Evolutionary conservation across 2,329 filamentous ascomycete species (phyloP), one percentile per base, ranked within the genome.

Genomic region (Fusarium pseudonygamai): DNA sequence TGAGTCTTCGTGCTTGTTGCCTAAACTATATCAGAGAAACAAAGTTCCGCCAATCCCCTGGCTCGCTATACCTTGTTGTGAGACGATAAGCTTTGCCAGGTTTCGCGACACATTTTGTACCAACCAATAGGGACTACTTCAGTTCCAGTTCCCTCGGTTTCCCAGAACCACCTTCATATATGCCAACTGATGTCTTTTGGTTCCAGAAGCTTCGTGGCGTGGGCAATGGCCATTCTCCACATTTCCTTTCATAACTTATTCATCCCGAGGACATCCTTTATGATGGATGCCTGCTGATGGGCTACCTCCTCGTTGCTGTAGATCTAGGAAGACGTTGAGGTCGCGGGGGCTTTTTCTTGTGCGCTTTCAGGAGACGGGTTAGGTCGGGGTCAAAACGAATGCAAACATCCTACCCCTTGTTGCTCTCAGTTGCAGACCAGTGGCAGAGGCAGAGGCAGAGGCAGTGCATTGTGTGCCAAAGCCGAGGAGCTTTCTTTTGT

Each of bases 311-410:
- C 3, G 6, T 15, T 11, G 4, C 11, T 11, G 5, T 24, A 11
- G 6, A 3, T 13, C 3, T 32, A 3, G 7, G 10, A n/a, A 5
- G 1, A 7, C 6, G 0, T 22, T 22, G 3, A 16, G 9, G 12
- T 24, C 3, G 3, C 3, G 3, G 11, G 8, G 3, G 6, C 16
- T 20, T 20, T 30, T 24, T 24, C 7, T 22, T 24, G 16, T 6
- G 22, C 7, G 11, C 16, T 24, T 10, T 16, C 12, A 14, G 9
- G 24, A 11, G 12, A 16, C 12, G 8, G 6, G 7, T 13, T 34
- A 10, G 16, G 47, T 11, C 5, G 1, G 0, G 12, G 12, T 3
- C 22, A 8, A 30, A n/a, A 11, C n/a, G 10, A 18, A 32, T 11
- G 12, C 16, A 24, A 6, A 14, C 8, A 6, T 34, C 9, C 5